These are phyloP conservation scores for Teunomyces gatunensis DNA, from an alignment of 805 yeast species.

Conservation along the genomic window DNA sequence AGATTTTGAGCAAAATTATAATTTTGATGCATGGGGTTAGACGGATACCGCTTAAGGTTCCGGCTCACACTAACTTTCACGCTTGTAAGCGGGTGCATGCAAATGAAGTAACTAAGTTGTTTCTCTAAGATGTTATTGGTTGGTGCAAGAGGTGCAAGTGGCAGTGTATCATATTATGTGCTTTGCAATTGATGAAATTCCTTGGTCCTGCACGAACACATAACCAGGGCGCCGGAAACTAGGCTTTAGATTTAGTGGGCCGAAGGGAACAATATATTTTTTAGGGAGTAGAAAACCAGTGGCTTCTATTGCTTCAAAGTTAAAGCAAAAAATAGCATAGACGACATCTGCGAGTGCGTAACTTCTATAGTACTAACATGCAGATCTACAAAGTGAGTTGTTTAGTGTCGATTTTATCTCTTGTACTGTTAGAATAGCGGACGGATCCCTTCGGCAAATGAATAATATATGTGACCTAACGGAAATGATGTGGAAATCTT, in stretches of 20 bases:
- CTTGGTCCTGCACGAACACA: background rate
- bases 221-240: conserved; percentile 1
- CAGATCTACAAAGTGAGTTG: background rate
- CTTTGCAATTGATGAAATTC: background rate
- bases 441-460: too few species aligned
- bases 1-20: background rate
- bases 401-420: too few species aligned
- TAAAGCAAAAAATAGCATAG: background rate
- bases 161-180: background rate
- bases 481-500: too few species aligned
- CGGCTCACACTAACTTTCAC: background rate
- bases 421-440: too few species aligned
- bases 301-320: background rate
- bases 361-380: background rate
- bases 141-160: too few species aligned
- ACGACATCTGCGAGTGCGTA: background rate
- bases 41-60: background rate
- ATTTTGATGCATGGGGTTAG: background rate
- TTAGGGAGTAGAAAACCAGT: background rate
- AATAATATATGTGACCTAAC: too few species aligned
- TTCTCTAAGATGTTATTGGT: background rate
- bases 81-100: background rate
- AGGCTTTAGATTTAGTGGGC: conserved; percentile 1
- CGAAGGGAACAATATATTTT: background rate
- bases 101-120: background rate